Conservation (phyloP, 106 monocot genomes). For the Apostasia ramifera region DNA sequence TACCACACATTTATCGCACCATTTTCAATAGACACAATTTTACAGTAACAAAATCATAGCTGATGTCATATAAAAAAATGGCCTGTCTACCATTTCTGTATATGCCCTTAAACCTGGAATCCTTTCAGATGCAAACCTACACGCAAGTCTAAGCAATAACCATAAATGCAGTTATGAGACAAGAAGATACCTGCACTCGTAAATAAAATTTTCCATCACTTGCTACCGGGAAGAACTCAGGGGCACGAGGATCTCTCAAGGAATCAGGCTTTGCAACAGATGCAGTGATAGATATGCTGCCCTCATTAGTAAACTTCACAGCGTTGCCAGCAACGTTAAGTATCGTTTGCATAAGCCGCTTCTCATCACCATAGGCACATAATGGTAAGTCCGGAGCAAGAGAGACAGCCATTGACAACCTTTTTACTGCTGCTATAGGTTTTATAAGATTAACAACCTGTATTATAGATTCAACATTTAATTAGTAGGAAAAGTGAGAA, state of each 20-base stretch:
- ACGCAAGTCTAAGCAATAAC: too few relatives aligned
- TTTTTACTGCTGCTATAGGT: slow-evolving; percentile 80
- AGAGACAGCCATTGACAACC: slow-evolving; percentile 34
- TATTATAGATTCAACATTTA: slow-evolving; percentile 11
- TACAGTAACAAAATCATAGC: too few relatives aligned
- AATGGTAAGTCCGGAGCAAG: slow-evolving; percentile 68
- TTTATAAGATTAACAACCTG: slow-evolving; percentile 90
- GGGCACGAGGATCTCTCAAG: slow-evolving; percentile 40
- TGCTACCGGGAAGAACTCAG: slow-evolving; percentile 48
- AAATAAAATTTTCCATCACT: slow-evolving; percentile 66
- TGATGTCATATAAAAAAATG: too few relatives aligned
- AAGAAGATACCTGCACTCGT: slow-evolving; percentile 60
- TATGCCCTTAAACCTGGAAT: too few relatives aligned
- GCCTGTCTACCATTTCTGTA: too few relatives aligned
- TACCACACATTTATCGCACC: too few relatives aligned
- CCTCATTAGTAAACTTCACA: slow-evolving; percentile 88
- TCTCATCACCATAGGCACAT: slow-evolving; percentile 77
- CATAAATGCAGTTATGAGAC: neutral
- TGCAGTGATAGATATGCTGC: slow-evolving; percentile 58
- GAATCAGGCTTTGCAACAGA: slow-evolving; percentile 52
- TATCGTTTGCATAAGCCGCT: slow-evolving; percentile 63
- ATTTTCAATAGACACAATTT: too few relatives aligned
- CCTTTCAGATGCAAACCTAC: too few relatives aligned
- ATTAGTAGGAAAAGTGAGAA: slow-evolving; percentile 4
- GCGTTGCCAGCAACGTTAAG: slow-evolving; percentile 85